Conservation (phyloP, 306 rosid genomes). For the Prosopis cineraria region DNA sequence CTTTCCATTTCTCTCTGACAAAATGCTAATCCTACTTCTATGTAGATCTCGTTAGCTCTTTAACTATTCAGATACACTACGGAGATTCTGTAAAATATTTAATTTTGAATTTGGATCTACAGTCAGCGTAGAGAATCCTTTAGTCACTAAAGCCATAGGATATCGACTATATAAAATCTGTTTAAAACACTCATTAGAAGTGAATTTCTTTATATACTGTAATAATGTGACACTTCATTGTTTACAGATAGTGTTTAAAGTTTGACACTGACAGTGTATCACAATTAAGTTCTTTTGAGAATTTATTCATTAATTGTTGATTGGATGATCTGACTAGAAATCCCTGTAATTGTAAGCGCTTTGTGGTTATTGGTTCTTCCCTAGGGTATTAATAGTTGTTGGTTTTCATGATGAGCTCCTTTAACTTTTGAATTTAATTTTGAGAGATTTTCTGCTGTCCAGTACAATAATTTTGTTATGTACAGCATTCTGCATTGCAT, state of each 20-base stretch:
- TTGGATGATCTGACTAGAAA: conserved; percentile 6
- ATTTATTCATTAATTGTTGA: conserved; percentile 6
- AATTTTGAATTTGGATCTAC: neutral
- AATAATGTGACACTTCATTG: neutral
- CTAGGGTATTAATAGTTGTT: conserved; percentile 17
- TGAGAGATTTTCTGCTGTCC: neutral
- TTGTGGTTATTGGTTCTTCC: conserved; percentile 13
- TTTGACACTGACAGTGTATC: neutral
- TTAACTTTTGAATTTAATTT: neutral
- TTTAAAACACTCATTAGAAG: neutral
- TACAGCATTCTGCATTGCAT: neutral
- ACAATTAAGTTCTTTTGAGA: neutral
- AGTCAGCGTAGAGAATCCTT: neutral
- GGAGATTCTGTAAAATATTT: conserved; percentile 6
- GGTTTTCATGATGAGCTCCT: conserved; percentile 12
- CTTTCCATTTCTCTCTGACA: neutral
- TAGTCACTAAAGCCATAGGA: neutral
- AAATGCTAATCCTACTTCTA: neutral
- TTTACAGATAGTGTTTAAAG: neutral
- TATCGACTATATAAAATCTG: neutral
- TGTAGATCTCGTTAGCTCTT: conserved; percentile 5
- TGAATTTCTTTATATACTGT: neutral
- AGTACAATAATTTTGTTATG: conserved; percentile 9
- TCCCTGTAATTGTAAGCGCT: neutral
- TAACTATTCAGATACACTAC: neutral